Percentiles rank a stretch among this genome's conserved stretches.
phyloP scores from a whole-genome alignment of 306 rosid species.

The Castanospermum australe region DNA sequence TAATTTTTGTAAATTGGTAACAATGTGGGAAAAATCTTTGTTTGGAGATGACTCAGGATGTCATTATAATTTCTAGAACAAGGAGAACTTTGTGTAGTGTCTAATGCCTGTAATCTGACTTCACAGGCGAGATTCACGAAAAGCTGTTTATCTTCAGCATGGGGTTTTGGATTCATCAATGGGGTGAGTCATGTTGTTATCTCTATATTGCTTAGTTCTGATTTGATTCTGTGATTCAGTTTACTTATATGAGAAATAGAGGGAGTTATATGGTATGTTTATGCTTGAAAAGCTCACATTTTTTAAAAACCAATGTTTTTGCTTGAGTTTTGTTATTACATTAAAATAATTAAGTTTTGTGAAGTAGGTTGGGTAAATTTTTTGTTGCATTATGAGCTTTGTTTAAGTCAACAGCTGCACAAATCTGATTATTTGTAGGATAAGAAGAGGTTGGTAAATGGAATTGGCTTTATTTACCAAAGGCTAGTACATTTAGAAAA shows the following conservation, averaged over 20 bases:
- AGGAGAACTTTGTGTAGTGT: constrained; percentile 1
- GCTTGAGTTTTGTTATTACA: neutral
- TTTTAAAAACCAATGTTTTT: constrained; percentile 8
- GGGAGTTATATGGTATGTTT: neutral
- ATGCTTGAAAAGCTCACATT: neutral
- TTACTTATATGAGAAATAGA: neutral
- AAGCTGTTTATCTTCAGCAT: constrained; percentile 91
- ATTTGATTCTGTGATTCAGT: neutral
- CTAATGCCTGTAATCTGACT: constrained; percentile 33
- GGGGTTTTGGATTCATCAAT: constrained; percentile 89
- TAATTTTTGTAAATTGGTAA: neutral
- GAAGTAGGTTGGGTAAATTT: neutral
- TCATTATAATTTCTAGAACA: constrained; percentile 13
- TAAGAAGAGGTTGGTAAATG: neutral
- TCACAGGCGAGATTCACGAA: constrained; percentile 85
- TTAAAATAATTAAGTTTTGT: neutral
- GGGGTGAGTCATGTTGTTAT: constrained; percentile 70
- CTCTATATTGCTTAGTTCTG: constrained; percentile 10
- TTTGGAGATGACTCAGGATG: constrained; percentile 1
- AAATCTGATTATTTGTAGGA: neutral
- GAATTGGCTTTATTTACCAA: neutral
- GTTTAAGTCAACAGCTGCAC: neutral
- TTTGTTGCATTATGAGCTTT: constrained; percentile 6
- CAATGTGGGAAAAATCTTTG: neutral
- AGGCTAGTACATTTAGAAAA: neutral